Percentiles rank a stretch among this genome's conserved stretches.
phyloP scores from a whole-genome alignment of 2,329 filamentous ascomycete species.

The Fusarium nygamai region DNA sequence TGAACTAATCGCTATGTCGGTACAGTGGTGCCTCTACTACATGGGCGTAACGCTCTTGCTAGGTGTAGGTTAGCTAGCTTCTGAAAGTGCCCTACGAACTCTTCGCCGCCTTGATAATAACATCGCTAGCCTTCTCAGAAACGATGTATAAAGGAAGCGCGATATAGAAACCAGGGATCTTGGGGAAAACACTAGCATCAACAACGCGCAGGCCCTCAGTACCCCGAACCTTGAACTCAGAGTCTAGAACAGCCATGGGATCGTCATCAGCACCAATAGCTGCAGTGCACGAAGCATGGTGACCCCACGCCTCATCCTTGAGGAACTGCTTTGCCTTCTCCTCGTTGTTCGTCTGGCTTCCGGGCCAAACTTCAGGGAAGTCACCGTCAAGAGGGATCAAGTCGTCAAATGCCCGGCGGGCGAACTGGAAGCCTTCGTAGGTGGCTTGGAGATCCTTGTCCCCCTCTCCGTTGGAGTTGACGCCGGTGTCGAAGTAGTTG shows the following conservation, averaged over 20 bases:
- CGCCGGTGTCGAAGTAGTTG: conserved; percentile 66
- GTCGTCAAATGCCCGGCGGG: conserved; percentile 53
- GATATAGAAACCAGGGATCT: conserved; percentile 39
- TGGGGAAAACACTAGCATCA: conserved; percentile 65
- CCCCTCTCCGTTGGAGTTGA: conserved; percentile 55
- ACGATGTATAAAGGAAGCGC: conserved; percentile 50
- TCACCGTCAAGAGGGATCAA: conserved; percentile 27
- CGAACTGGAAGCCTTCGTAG: conserved; percentile 64
- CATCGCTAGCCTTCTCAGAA: conserved; percentile 64
- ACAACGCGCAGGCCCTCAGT: conserved; percentile 67
- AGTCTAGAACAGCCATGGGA: conserved; percentile 56
- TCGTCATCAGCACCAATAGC: conserved; percentile 46
- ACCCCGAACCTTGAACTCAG: conserved; percentile 65
- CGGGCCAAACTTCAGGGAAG: conserved; percentile 41
- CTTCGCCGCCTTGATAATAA: conserved; percentile 43
- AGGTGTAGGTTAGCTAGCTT: not conserved
- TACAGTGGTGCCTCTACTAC: not conserved
- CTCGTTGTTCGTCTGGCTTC: conserved; percentile 53
- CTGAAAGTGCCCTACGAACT: not conserved
- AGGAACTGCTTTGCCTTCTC: conserved; percentile 38
- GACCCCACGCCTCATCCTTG: conserved; percentile 47
- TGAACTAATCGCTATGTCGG: no score
- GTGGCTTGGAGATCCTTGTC: conserved; percentile 64
- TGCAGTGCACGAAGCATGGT: conserved; percentile 48
- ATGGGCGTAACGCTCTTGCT: not conserved